Evolutionary conservation across 495 filamentous ascomycete species (phyloP).

Genomic region (Extremus antarcticus): DNA sequence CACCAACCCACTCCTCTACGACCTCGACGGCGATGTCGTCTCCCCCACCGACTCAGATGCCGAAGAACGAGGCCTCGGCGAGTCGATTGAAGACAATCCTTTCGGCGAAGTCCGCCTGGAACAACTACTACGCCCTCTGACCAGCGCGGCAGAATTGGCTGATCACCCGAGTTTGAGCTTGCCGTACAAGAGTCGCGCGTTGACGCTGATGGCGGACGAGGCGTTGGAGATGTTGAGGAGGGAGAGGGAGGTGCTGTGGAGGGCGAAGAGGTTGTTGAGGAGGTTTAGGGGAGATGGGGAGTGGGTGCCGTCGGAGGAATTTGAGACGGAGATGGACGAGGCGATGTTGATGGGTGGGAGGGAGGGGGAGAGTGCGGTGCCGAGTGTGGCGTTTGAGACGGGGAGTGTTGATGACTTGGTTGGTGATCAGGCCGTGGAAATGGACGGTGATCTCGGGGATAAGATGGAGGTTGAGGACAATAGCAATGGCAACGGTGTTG

Average conservation of each 20-base stretch:
- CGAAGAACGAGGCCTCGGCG: constrained; percentile 70
- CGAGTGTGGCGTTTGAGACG: constrained; percentile 5
- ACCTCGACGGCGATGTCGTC: constrained; percentile 80
- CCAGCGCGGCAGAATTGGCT: constrained; percentile 73
- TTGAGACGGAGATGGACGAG: constrained; percentile 46
- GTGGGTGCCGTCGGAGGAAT: constrained; percentile 62
- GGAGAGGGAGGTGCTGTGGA: constrained; percentile 64
- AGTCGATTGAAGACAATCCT: constrained; percentile 58
- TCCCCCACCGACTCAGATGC: constrained; percentile 57
- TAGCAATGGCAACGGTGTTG: not conserved
- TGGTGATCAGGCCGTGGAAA: not conserved
- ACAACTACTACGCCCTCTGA: constrained; percentile 67
- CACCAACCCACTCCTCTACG: constrained; percentile 60
- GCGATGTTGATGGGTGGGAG: constrained; percentile 12
- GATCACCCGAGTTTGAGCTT: constrained; percentile 72
- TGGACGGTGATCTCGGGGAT: not conserved
- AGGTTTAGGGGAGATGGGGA: constrained; percentile 67
- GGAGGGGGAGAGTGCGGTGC: constrained; percentile 1
- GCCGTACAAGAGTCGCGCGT: constrained; percentile 67
- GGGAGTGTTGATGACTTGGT: not conserved
- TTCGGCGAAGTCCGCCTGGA: constrained; percentile 3
- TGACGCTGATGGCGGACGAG: constrained; percentile 67
- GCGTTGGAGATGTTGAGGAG: constrained; percentile 60
- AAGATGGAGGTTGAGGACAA: not conserved
- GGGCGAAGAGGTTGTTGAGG: constrained; percentile 64